Evolutionary conservation across 1,139 yeast species (phyloP).

Genomic region (Taphrina communis): DNA sequence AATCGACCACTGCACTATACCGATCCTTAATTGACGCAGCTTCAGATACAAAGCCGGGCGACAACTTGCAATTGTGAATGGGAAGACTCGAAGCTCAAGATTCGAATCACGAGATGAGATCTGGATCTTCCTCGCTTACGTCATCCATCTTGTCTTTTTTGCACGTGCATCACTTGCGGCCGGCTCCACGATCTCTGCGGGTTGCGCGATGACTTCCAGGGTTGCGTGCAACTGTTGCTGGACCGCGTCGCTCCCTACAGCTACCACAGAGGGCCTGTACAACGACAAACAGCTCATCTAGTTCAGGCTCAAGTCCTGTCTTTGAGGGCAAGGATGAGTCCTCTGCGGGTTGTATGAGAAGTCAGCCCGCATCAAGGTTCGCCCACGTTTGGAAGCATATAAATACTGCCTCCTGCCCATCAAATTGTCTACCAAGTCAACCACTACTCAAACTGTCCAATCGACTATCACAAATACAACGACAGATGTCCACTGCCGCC

Average conservation of each 20-base stretch:
- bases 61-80: too few relatives aligned
- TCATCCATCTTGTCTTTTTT: not conserved
- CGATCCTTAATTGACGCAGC: too few relatives aligned
- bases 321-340: not conserved
- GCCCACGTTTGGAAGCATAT: not conserved
- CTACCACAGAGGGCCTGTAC: too few relatives aligned
- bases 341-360: not conserved
- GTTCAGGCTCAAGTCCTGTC: not conserved
- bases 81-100: not conserved
- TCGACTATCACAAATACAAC: not conserved
- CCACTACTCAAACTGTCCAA: not conserved
- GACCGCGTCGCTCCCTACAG: too few relatives aligned
- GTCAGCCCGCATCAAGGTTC: not conserved
- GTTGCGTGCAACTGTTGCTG: not conserved
- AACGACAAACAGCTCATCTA: constrained; percentile 1
- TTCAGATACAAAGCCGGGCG: too few relatives aligned
- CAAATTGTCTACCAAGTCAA: not conserved
- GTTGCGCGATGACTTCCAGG: not conserved
- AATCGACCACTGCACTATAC: too few relatives aligned
- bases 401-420: constrained; percentile 2
- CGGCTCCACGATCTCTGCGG: constrained; percentile 2
- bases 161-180: not conserved
- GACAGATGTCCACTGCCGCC: constrained; percentile 2
- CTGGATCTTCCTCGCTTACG: not conserved
- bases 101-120: constrained; percentile 1